These are phyloP conservation scores for Candida ortonii DNA, from an alignment of 805 yeast genomes.

Conservation along the genomic window DNA sequence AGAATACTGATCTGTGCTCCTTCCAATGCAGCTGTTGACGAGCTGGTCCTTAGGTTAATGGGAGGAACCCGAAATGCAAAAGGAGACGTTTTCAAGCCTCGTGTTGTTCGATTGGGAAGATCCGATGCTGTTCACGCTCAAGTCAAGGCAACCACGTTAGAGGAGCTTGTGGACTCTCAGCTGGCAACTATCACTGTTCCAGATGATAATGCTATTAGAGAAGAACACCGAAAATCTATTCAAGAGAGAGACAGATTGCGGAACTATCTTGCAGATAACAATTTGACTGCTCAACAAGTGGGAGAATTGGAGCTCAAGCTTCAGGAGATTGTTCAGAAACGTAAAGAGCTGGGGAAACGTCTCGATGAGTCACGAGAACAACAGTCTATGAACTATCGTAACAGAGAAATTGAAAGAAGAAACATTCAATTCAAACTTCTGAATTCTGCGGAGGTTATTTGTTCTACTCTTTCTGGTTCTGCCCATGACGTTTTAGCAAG, in stretches of 20 bases:
- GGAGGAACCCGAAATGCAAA: conserved; percentile 60
- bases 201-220: conserved; percentile 48
- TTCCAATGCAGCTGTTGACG: conserved; percentile 98
- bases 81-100: conserved; percentile 57
- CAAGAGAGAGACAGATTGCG: conserved; percentile 57
- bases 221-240: conserved; percentile 49
- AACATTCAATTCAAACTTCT: conserved; percentile 71
- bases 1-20: conserved; percentile 94
- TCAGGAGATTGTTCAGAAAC: conserved; percentile 54
- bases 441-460: conserved; percentile 75
- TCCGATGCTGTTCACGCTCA: conserved; percentile 82
- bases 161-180: conserved; percentile 73
- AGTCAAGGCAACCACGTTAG: conserved; percentile 80
- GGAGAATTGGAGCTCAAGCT: conserved; percentile 47
- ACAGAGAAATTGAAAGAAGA: conserved; percentile 73
- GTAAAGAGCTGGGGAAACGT: conserved; percentile 68
- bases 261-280: conserved; percentile 29
- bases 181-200: conserved; percentile 35
- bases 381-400: conserved; percentile 64
- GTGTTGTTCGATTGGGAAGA: conserved; percentile 82
- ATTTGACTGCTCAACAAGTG: conserved; percentile 40
- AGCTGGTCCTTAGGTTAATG: conserved; percentile 77
- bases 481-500: conserved; percentile 84
- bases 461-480: conserved; percentile 90
- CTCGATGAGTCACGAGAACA: conserved; percentile 79